phyloP scores from a whole-genome alignment of 805 yeast species.

The Myxozyma geophila region DNA sequence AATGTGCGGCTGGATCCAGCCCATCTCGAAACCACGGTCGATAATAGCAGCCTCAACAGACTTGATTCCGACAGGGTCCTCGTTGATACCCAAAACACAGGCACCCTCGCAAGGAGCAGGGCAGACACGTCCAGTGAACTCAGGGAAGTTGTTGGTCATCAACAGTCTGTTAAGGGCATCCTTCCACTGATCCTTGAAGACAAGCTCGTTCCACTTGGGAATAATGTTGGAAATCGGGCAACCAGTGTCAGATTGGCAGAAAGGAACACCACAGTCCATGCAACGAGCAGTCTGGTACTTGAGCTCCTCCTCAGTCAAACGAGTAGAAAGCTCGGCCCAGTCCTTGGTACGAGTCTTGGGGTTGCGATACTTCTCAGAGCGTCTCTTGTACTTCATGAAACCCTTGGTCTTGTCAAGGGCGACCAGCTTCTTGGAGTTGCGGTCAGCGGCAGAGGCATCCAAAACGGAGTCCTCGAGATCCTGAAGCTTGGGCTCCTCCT shows the following conservation, averaged over 20 bases:
- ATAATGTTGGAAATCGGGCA: constrained; percentile 96
- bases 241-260: constrained; percentile 97
- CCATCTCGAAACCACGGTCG: constrained; percentile 94
- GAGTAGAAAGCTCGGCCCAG: constrained; percentile 87
- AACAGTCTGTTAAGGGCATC: constrained; percentile 88
- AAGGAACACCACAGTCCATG: constrained; percentile 99
- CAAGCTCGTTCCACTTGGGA: constrained; percentile 97
- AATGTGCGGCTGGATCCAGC: constrained; percentile 89
- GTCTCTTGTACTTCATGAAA: constrained; percentile 89
- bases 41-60: constrained; percentile 94
- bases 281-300: constrained; percentile 94
- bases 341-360: constrained; percentile 78
- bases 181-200: constrained; percentile 91
- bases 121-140: constrained; percentile 96
- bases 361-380: constrained; percentile 82
- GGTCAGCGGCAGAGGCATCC: constrained; percentile 67
- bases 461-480: constrained; percentile 89
- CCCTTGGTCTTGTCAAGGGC: constrained; percentile 82
- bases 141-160: constrained; percentile 98
- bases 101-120: constrained; percentile 99
- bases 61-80: constrained; percentile 95
- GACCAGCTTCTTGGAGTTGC: constrained; percentile 61
- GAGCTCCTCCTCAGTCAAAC: constrained; percentile 84
- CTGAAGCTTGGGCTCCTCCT: constrained; percentile 76
- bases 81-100: constrained; percentile 88